Evolutionary conservation across 192 early-diverging fungal species (phyloP), one percentile per base, ranked within the genome.

Genomic region (Backusella psychrophila): DNA sequence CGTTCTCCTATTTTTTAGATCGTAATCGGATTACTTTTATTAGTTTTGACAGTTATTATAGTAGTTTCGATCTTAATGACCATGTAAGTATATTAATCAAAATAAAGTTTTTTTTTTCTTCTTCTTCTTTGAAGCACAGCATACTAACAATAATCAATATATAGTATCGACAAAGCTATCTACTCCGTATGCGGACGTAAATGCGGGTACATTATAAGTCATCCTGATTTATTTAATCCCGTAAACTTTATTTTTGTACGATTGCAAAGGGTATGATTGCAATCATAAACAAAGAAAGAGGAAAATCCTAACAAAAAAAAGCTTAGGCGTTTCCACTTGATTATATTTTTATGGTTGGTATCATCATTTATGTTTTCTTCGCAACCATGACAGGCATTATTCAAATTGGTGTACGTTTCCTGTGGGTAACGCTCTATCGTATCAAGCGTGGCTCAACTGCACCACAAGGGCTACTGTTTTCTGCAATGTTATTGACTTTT

Each of bases 401-500:
- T 7, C 78, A 78, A n/a, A 81, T 87, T 49, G 89, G 89, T 15
- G 81, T 90, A 26, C 78, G 86, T 4, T 81, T 90, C 19, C 68
- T 90, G 0, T 88, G 87, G 85, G 80, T 87, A 0, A 75, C 77
- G 15, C 75, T 90, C 31, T 90, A 82, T 78, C 77, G 72, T 66
- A 72, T 90, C 70, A 77, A 80, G 11, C 74, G 74, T 26, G 75
- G 69, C 7, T 76, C 84, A 6, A 90, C 89, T 23, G 80, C 77
- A 6, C 87, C 89, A 21, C 89, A 90, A 63, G 89, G 81, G 3
- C 75, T 90, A 15, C 72, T 90, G 66, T 83, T 84, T n/a, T 82
- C 79, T 17, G 79, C 81, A 41, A 83, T 81, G 71, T 29, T 89
- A 6, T 38, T 87, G 35, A 87, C 83, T 75, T 72, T 90, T 29